Percentiles rank a stretch among this genome's conserved stretches.
Conservation (phyloP, 208 protist genomes). For the Crithidia fasciculata region DNA sequence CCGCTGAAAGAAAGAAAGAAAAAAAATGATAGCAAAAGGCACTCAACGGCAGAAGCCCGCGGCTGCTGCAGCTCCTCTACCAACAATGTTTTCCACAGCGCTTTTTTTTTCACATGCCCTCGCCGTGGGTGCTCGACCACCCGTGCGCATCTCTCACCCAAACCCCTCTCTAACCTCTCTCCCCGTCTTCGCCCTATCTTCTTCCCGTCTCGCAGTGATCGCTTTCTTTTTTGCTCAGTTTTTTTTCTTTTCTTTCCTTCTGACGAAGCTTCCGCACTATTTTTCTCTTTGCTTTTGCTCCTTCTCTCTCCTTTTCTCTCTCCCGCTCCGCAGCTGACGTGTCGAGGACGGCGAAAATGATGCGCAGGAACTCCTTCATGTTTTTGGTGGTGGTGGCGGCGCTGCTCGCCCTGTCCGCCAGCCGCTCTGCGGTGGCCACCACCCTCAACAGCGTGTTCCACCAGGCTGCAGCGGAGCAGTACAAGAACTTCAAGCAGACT, state of each 20-base stretch:
- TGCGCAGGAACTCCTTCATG: conserved; percentile 22
- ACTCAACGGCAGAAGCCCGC: too few relatives aligned
- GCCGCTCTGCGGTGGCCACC: conserved; percentile 3
- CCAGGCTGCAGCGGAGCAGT: conserved; percentile 32
- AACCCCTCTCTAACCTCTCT: too few relatives aligned
- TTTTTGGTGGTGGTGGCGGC: conserved; percentile 17
- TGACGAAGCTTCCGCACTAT: not conserved
- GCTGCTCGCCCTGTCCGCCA: conserved; percentile 23
- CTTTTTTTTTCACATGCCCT: too few relatives aligned
- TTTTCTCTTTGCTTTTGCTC: conserved; percentile 1
- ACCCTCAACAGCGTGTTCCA: conserved; percentile 1
- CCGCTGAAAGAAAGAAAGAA: too few relatives aligned
- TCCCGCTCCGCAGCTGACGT: not conserved
- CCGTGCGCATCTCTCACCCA: too few relatives aligned
- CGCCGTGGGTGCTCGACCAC: too few relatives aligned
- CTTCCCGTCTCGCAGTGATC: too few relatives aligned
- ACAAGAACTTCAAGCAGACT: conserved; percentile 71
- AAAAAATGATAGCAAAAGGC: too few relatives aligned
- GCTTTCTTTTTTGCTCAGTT: too few relatives aligned
- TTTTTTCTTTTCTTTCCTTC: not conserved
- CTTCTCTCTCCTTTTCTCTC: not conserved
- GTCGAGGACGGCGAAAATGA: conserved; percentile 4
- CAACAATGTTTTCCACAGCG: too few relatives aligned
- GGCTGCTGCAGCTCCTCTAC: too few relatives aligned
- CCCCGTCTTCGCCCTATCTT: too few relatives aligned